Evolutionary conservation across 176 grass and related monocot species (phyloP).

Genomic region (Carex parvula): DNA sequence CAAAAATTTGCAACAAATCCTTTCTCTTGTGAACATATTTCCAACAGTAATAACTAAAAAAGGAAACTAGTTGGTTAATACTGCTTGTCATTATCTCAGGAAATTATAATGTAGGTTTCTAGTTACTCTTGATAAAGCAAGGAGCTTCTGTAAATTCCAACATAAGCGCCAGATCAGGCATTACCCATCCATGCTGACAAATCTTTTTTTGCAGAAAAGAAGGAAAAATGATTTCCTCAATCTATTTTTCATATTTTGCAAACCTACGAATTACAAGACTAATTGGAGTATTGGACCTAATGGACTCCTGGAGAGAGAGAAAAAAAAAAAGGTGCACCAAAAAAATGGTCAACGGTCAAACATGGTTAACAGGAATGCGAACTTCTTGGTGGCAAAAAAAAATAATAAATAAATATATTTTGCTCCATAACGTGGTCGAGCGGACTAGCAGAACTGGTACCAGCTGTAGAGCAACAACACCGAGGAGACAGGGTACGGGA

Average conservation of each 20-base stretch:
- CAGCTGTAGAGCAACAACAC: slow-evolving; percentile 16
- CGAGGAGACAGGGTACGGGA: neutral
- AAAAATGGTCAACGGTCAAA: slow-evolving; percentile 6
- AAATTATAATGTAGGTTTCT: neutral
- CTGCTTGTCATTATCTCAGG: neutral
- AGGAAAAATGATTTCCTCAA: no score
- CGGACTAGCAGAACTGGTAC: neutral
- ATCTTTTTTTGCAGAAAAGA: no score
- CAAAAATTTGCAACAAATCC: neutral
- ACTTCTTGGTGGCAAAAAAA: neutral
- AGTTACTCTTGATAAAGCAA: neutral
- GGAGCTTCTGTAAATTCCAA: neutral
- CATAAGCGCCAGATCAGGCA: no score
- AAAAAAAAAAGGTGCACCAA: neutral
- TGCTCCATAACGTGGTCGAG: slow-evolving; percentile 13
- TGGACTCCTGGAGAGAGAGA: neutral
- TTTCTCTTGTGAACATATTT: neutral
- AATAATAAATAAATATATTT: no score
- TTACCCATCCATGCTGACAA: no score
- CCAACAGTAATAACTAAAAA: neutral
- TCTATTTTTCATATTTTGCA: no score
- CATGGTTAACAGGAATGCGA: neutral
- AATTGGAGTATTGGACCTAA: no score
- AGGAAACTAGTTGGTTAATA: no score
- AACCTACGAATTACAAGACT: neutral